Evolutionary conservation across 768 basidiomycete species (phyloP), one percentile per base, ranked within the genome.

Genomic region (Amanita molliuscula): DNA sequence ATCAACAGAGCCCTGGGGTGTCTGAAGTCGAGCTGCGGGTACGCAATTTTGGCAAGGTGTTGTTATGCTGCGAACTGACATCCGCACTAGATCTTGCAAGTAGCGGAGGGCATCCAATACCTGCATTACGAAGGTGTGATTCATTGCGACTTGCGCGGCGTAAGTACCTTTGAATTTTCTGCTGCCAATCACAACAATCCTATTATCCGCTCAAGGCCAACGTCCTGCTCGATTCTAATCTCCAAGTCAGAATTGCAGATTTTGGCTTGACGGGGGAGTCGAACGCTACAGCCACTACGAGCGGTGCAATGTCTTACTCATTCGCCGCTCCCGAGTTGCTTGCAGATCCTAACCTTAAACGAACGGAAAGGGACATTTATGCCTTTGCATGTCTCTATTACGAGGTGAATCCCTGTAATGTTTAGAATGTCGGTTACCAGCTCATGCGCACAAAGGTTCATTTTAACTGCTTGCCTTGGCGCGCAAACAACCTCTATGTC

Each of bases 341-440:
- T 15, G 31, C 15, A 7, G 7, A 4, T 29, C 33, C 8, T 4
- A 11, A 33, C 4, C 21, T 4, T 9, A n/a, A 6, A 3, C 3
- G 44, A 33, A 45, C 44, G 20, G 15, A 29, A 5, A 29, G 33
- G 4, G 44, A 45, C 26, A 16, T 45, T 10, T 45, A 31, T 34
- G 44, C 44, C 18, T 45, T 45, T 33, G 44, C 28, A 15, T 45
- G 28, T 45, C 44, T 45, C 26, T 45, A 45, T 34, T 45, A 45
- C 18, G 44, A 45, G 13, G 44, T 45, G 8, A 6, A n/a, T n/a
- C n/a, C n/a, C n/a, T n/a, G 44, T 18, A 3, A 25, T 8, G 11
- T 9, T 20, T 2, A 10, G 16, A 3, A 15, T 16, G 9, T n/a
- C 15, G 10, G 3, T n/a, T 26, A 4, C 33, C 13, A 7, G 13